Evolutionary conservation across 768 basidiomycete species (phyloP), one percentile per base, ranked within the genome.

Genomic region (Trametes maxima): DNA sequence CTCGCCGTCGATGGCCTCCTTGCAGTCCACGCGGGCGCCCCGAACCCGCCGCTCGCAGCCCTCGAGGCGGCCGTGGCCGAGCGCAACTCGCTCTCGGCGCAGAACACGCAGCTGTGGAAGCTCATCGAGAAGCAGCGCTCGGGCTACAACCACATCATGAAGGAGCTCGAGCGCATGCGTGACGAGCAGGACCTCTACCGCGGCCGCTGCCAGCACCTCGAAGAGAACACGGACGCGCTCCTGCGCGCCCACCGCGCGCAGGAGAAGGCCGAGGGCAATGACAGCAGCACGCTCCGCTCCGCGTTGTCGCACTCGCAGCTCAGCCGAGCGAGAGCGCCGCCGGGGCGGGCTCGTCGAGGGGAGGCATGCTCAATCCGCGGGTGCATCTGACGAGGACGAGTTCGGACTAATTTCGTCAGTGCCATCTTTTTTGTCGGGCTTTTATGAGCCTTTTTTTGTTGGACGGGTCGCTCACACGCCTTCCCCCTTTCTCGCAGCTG

Each of bases 41-140:
- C 80, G 48, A 83, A 87, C 74, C 86, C 86, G 42, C 79, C 66
- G 45, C 72, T 73, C 44, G 75, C 73, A 37, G 93, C 94, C 3
- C 81, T 96, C 28, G 92, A 94, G 24, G 83, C 86, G 59, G 85
- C 87, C 8, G 78, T 96, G 25, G 80, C 80, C 16, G 95, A 98
- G 69, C 85, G 94, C 65, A 96, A 95, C 69, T 75, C 78, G 42
- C 84, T 95, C 51, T 84, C 89, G 12, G 75, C 85, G 4, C 94
- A 96, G 78, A 96, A 96, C 72, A 77, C 87, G 16, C 93, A 95
- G 76, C 85, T 96, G 21, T 96, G 95, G 95, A 95, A 95, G 74
- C 82, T 95, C 64, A 88, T 96, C 70, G 93, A 95, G 80, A 95
- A 94, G 73, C 92, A 95, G 73, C 84, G 92, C 57, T 74, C 84